Percentiles rank a stretch among this genome's conserved stretches.
phyloP scores from a whole-genome alignment of 176 grass and related monocot species.

The Poa pratensis region DNA sequence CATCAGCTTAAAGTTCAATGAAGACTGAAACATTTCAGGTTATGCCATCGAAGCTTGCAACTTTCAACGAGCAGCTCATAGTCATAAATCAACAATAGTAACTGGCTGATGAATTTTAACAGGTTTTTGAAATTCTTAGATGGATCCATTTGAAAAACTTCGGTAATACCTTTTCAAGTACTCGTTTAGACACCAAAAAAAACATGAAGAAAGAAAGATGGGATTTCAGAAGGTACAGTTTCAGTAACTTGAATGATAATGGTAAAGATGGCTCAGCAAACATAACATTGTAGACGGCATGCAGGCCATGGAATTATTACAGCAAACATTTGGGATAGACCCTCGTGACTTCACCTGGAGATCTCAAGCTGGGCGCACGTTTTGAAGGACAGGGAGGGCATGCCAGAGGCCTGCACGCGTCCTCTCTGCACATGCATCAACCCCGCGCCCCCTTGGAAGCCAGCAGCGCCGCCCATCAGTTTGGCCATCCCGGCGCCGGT shows the following conservation, averaged over 20 bases:
- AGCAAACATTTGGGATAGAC: slow-evolving; percentile 6
- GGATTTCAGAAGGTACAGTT: slow-evolving; percentile 3
- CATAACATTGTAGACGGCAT: neutral
- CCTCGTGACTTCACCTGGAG: slow-evolving; percentile 50
- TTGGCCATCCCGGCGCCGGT: slow-evolving; percentile 44
- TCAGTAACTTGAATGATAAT: neutral
- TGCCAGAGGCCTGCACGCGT: slow-evolving; percentile 55
- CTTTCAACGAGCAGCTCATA: neutral
- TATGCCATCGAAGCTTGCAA: slow-evolving; percentile 9
- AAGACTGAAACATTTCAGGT: neutral
- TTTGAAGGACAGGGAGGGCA: slow-evolving; percentile 47
- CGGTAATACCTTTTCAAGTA: neutral
- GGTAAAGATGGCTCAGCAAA: neutral
- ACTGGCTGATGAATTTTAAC: neutral
- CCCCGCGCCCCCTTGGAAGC: slow-evolving; percentile 43
- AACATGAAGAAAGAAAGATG: neutral
- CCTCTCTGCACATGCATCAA: slow-evolving; percentile 50
- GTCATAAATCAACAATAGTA: neutral
- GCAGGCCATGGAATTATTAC: neutral
- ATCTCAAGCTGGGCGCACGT: slow-evolving; percentile 52
- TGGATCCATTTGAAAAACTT: neutral
- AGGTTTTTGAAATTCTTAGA: neutral
- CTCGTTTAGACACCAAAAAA: neutral
- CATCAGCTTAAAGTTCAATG: slow-evolving; percentile 30
- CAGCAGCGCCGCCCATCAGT: slow-evolving; percentile 55